Evolutionary conservation across 208 protist species (phyloP), one percentile per base, ranked within the genome.

Genomic region (Crithidia mellificae): DNA sequence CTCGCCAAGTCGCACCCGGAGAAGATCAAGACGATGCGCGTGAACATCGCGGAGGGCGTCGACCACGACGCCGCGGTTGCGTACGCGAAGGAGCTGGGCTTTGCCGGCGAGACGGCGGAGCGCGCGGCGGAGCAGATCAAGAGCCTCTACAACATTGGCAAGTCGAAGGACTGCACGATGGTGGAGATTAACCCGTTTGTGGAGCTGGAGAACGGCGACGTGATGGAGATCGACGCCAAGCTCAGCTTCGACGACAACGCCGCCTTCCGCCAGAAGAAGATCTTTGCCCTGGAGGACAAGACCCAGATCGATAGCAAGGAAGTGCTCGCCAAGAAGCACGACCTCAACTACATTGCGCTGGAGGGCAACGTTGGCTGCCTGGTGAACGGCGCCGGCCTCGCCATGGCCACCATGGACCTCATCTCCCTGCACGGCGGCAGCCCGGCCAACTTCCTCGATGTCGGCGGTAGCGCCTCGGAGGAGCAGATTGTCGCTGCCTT

Each of bases 391-490:
- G 98, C 97, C 27, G 99, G 97, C 71, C 93, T 99, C 11, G 99
- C 98, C 50, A 99, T 99, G 99, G 98, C 98, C 22, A 99, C 99
- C 32, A 99, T 99, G 98, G 99, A 99, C 74, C 97, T 99, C 77
- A 99, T 99, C 73, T 98, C 99, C 63, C 82, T 99, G 17, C 80
- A 98, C 77, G 98, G 98, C 59, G 98, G 98, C 53, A 89, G 80
- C 46, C 98, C 99, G 38, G 99, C 99, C 34, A 99, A 99, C 97
- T 99, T 99, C 86, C 92, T 99, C 29, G 99, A 99, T 66, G 94
- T 99, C 44, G 98, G 98, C 74, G 98, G 98, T 66, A 93, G 90
- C 74, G 95, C 95, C 30, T 85, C 74, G 14, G 86, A 86, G 76
- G 83, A 90, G 22, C 94, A 99, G 79, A 98, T 99, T 59, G 90